Base-by-base conservation (phyloP, 2,329 filamentous ascomycete genomes). In the Fonsecaea monophora region DNA sequence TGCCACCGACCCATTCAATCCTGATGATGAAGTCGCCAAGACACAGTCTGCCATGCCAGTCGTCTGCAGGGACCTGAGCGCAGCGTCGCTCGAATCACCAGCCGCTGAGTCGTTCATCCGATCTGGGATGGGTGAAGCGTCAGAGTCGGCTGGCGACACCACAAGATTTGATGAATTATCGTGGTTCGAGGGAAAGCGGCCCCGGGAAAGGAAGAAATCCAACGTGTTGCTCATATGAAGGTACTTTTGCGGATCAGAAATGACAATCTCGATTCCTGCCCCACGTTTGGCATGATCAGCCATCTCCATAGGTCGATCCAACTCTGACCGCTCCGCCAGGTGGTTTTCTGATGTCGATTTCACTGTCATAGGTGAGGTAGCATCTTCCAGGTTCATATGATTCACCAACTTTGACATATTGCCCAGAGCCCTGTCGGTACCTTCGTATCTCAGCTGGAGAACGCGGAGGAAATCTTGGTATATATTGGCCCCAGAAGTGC, bases 121-220 rank as follows among this genome's bases (percentile, higher is more conserved):
- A 6, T n/a, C 7, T 10, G 40, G n/a, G 40, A 5, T 45, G n/a
- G 40, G 40, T 1, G 40, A 45, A 15, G 15, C 40, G 4, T 45
- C 1, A 18, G 7, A 8, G 18, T 45, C 40, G 40, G 5, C 40
- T 18, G 40, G 6, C 21, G 40, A 45, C n/a, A n/a, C 18, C 5
- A 45, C 5, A 45, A 18, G 37, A 40, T 40, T 25, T 18, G 37
- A 37, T 25, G 56, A n/a, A 8, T 40, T 59, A 8, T 59, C 56
- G 32, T 38, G 9, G 25, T 42, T 42, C n/a, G 56, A 42, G 10
- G 56, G 56, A 5, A 59, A 38, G 3, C 56, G 56, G 21, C 56
- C 56, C n/a, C 56, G 56, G 15, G 56, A 59, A 10, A 59, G 35
- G 30, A 59, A 59, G 34, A 59, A 59, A 59, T 59, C 56, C 56